Conservation (phyloP, 2,329 filamentous ascomycete species). For the Xylaria sp. region DNA sequence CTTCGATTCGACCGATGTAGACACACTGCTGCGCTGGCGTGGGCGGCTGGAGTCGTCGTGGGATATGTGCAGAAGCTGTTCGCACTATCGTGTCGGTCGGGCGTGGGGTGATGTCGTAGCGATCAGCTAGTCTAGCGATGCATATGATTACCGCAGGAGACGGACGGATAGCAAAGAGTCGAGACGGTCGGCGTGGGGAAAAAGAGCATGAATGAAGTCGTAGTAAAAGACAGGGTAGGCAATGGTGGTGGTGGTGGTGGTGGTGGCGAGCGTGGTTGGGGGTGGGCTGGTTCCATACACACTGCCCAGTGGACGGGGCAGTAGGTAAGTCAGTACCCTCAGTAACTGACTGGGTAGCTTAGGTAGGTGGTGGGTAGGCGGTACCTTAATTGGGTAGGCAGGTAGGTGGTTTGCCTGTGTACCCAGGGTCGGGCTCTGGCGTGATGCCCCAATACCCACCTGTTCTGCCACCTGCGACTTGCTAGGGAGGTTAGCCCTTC, state of each 20-base stretch:
- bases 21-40: slow-evolving; percentile 2
- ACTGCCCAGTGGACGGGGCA: background rate
- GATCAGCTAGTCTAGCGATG: slow-evolving; percentile 9
- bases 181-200: slow-evolving; percentile 26
- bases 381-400: slow-evolving; percentile 3
- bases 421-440: slow-evolving; percentile 29
- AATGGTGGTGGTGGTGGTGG: slow-evolving; percentile 8
- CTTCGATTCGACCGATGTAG: slow-evolving; percentile 18
- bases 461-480: slow-evolving; percentile 19
- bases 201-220: slow-evolving; percentile 27
- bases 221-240: slow-evolving; percentile 20
- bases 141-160: slow-evolving; percentile 15
- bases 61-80: slow-evolving; percentile 2
- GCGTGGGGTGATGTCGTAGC: slow-evolving; percentile 6
- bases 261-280: slow-evolving; percentile 30
- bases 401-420: background rate
- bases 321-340: no score
- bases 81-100: slow-evolving; percentile 15
- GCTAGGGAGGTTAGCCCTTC: slow-evolving; percentile 5
- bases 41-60: slow-evolving; percentile 2
- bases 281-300: slow-evolving; percentile 21
- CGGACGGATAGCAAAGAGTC: slow-evolving; percentile 5
- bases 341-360: background rate
- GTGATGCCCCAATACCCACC: slow-evolving; percentile 26
- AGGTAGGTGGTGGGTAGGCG: background rate